Base-by-base conservation (phyloP, 768 basidiomycete species). In the Lentinus brumalis region DNA sequence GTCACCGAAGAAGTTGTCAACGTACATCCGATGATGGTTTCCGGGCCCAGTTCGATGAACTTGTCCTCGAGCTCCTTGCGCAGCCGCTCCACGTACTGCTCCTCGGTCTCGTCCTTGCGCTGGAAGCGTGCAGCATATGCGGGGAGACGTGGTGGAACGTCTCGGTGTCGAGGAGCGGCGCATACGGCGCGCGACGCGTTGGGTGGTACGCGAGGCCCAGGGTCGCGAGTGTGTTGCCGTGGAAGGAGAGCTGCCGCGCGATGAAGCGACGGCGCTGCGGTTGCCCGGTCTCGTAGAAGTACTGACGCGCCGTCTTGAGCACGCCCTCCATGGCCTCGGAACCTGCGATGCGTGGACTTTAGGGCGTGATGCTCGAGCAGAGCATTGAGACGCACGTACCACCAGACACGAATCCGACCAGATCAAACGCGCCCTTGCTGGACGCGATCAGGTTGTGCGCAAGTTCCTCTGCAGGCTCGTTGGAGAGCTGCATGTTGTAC, bases 301-400 rank as follows among this genome's bases (percentile, higher is more conserved):
- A 93, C 87, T 92, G 65, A 67, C 88, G 83, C 32, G 87, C 84
- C 2, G 92, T 80, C 74, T 96, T 96, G 57, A 94, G 79, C n/a
- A 85, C 87, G 59, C 85, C 83, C 64, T 96, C 94, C 89, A 94
- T 91, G 0, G 93, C 92, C 73, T 96, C 94, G 2, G 92, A 89
- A 50, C 92, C 92, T 93, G 55, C 30, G 50, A 38, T 49, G 59
- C 7, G 32, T 45, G 41, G 1, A 4, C 7, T 16, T 21, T 46
- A 9, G 6, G 12, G 16, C 16, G 4, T 4, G 38, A 53, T 10
- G 12, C 11, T 26, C 21, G 1, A 35, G 18, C 7, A n/a, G 16
- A 50, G 10, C 6, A 15, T 16, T 2, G 38, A 8, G 35, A 21
- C 31, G 26, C 31, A 67, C 78, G 59, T 66, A 83, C 93, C 93